A percentile compares a stretch with the other conserved stretches of the same genome.
phyloP scores from a whole-genome alignment of 1,284 basidiomycete species.

The Pseudozyma tsukubaensis region DNA sequence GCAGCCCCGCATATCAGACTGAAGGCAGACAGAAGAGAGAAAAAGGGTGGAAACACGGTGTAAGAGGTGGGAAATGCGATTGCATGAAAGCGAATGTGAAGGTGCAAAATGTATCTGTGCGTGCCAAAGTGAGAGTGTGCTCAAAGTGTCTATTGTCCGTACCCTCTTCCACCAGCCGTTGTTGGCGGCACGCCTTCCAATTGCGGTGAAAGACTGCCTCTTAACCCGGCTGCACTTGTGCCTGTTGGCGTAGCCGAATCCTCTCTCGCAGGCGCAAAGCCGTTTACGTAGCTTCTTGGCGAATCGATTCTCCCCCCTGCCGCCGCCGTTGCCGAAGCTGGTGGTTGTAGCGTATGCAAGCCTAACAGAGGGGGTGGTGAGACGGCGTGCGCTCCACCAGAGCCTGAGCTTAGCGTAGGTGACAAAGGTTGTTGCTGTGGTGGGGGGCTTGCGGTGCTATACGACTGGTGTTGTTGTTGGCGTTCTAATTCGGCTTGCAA shows the following conservation, averaged over 20 bases:
- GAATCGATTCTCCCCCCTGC: background rate
- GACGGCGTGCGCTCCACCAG: background rate
- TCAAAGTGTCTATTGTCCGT: constrained; percentile 3
- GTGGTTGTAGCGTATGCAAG: background rate
- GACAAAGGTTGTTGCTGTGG: background rate
- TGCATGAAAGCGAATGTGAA: background rate
- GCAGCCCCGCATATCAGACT: background rate
- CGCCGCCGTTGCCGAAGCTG: background rate
- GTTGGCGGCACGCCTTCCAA: background rate
- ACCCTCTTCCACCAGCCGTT: background rate
- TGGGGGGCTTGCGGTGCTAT: background rate
- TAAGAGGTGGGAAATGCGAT: background rate
- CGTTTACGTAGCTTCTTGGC: constrained; percentile 35
- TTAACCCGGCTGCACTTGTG: background rate
- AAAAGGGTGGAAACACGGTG: background rate
- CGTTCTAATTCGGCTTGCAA: constrained; percentile 44
- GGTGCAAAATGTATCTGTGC: background rate
- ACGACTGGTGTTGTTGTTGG: background rate
- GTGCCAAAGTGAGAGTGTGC: background rate
- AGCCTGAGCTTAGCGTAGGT: background rate
- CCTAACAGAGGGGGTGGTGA: constrained; percentile 1
- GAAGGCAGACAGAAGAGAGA: background rate
- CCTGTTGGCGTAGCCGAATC: constrained; percentile 19
- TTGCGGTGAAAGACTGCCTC: too few relatives aligned
- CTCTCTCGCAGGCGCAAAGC: constrained; percentile 14